Evolutionary conservation across 306 rosid genomes (phyloP).

Genomic region (Prunus fruticosa): DNA sequence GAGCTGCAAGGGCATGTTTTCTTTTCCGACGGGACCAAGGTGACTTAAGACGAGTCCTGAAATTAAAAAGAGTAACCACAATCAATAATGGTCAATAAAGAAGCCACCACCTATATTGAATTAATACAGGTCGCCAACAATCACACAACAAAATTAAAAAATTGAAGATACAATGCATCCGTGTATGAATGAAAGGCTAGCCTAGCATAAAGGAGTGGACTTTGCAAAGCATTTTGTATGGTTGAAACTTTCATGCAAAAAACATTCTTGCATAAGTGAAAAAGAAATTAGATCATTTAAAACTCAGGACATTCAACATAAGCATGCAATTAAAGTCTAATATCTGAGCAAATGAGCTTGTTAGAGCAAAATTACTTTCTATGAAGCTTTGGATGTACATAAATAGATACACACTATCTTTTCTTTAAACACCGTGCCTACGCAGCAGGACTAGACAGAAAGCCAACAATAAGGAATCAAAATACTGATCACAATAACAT

Average conservation of each 20-base stretch:
- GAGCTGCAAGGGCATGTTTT: slow-evolving; percentile 77
- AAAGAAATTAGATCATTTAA: background rate
- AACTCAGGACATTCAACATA: background rate
- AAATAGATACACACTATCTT: background rate
- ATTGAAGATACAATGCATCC: too few relatives aligned
- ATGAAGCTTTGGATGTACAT: background rate
- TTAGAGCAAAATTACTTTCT: background rate
- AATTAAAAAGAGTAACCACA: slow-evolving; percentile 19
- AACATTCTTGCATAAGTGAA: background rate
- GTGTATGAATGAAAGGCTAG: background rate
- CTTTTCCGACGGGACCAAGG: slow-evolving; percentile 99
- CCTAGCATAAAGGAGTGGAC: background rate
- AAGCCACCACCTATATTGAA: background rate
- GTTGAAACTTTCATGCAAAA: background rate
- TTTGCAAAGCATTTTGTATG: background rate
- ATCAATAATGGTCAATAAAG: background rate
- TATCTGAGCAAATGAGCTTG: background rate
- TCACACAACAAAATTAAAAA: background rate
- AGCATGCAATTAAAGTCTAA: background rate
- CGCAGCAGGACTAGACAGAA: background rate
- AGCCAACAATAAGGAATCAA: background rate
- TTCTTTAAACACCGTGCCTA: background rate
- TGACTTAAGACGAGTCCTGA: slow-evolving; percentile 92
- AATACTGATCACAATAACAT: background rate
- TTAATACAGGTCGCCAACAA: slow-evolving; percentile 7